These are phyloP conservation scores for Carex myosuroides DNA, from an alignment of 176 grass and related monocot genomes.

Conservation along the genomic window DNA sequence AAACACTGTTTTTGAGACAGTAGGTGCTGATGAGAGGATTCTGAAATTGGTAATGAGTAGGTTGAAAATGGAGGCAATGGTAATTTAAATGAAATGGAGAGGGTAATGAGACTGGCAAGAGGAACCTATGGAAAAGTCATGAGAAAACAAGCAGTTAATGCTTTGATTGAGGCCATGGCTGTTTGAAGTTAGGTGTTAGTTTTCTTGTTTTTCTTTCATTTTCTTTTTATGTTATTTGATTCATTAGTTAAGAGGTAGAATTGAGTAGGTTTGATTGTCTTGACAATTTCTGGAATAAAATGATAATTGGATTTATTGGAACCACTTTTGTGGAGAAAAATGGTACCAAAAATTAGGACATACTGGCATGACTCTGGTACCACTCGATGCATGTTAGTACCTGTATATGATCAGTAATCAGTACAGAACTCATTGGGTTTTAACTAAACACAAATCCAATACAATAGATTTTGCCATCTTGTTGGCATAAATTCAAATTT, in stretches of 20 bases:
- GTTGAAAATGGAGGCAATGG: constrained; percentile 35
- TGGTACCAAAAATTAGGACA: neutral
- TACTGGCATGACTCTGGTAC: neutral
- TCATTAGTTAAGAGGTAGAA: neutral
- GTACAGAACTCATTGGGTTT: too few species aligned
- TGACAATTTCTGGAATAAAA: constrained; percentile 2
- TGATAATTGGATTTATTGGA: neutral
- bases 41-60: constrained; percentile 45
- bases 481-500: neutral
- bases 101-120: constrained; percentile 64
- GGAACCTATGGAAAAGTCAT: constrained; percentile 78
- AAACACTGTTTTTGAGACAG: constrained; percentile 25
- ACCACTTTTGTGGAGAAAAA: neutral
- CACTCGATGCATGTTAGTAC: neutral
- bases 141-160: constrained; percentile 64
- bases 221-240: constrained; percentile 10
- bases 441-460: neutral
- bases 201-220: constrained; percentile 13
- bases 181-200: constrained; percentile 4
- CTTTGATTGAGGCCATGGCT: constrained; percentile 43
- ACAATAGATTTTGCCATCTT: neutral
- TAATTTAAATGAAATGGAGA: constrained; percentile 49
- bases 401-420: neutral
- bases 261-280: constrained; percentile 4
- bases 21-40: constrained; percentile 50